Percentiles rank a stretch among this genome's conserved stretches.
phyloP scores from a whole-genome alignment of 768 basidiomycete genomes.

The Trametes maxima region DNA sequence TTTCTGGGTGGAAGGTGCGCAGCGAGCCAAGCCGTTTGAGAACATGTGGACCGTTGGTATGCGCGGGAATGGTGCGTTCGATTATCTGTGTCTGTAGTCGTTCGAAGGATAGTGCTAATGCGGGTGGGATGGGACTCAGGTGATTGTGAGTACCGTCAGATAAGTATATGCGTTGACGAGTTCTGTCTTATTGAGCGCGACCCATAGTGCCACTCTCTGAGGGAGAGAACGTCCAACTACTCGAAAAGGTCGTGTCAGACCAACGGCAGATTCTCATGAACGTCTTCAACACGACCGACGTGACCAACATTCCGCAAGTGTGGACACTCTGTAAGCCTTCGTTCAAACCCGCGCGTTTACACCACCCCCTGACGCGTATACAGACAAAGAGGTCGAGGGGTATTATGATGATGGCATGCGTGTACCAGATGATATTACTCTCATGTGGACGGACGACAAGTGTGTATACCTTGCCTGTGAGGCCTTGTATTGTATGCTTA shows the following conservation, averaged over 20 bases:
- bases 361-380: background rate
- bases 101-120: background rate
- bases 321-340: conserved; percentile 56
- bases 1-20: conserved; percentile 63
- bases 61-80: conserved; percentile 48
- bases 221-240: conserved; percentile 49
- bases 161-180: background rate
- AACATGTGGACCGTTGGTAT: conserved; percentile 69
- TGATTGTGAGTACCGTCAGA: conserved; percentile 38
- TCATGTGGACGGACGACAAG: conserved; percentile 78
- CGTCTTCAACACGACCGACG: conserved; percentile 50
- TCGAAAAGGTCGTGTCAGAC: conserved; percentile 58
- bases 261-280: conserved; percentile 61
- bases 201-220: conserved; percentile 52
- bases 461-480: conserved; percentile 25
- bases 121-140: conserved; percentile 35
- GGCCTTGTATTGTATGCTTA: background rate
- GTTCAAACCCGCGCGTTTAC: background rate
- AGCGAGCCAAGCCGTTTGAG: conserved; percentile 61
- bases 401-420: conserved; percentile 66
- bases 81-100: background rate
- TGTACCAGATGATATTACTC: conserved; percentile 64
- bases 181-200: background rate
- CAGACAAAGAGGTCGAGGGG: conserved; percentile 63
- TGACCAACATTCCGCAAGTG: conserved; percentile 60